phyloP scores from a whole-genome alignment of 352 stramenopile species.

The Blastocystis sp. region DNA sequence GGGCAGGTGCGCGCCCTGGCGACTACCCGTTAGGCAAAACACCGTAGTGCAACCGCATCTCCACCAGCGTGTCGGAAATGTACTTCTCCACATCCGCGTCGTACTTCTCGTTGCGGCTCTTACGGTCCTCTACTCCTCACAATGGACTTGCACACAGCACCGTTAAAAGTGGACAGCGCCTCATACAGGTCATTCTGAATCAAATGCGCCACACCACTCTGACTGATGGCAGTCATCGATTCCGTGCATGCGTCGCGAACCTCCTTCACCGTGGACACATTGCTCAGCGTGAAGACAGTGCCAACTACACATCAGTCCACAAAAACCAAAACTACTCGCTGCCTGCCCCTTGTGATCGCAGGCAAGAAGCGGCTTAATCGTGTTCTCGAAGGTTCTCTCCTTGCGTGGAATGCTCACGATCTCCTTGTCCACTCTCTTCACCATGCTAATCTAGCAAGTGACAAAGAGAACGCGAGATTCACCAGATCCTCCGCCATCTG shows the following conservation, averaged over 20 bases:
- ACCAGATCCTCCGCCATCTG: no score
- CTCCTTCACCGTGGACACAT: conserved; percentile 37
- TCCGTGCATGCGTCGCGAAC: conserved; percentile 48
- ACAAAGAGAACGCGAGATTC: no score
- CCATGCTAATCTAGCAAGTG: conserved; percentile 39
- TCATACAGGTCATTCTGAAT: conserved; percentile 45
- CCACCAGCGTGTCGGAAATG: conserved; percentile 17
- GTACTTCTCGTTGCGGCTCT: conserved; percentile 46
- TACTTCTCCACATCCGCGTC: conserved; percentile 62
- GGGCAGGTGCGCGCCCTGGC: conserved; percentile 24
- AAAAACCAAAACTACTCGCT: conserved; percentile 10
- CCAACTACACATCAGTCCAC: conserved; percentile 7
- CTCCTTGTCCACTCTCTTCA: conserved; percentile 8
- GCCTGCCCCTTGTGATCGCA: conserved; percentile 13
- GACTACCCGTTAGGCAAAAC: not conserved
- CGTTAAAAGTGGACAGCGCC: conserved; percentile 31
- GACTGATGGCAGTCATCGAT: conserved; percentile 20
- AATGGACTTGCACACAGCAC: not conserved
- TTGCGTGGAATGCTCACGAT: conserved; percentile 39
- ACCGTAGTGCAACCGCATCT: conserved; percentile 1
- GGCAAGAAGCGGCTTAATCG: conserved; percentile 29
- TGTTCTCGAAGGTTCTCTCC: conserved; percentile 53
- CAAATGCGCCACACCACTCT: not conserved
- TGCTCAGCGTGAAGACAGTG: conserved; percentile 31
- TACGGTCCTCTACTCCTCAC: conserved; percentile 26